Base-by-base conservation (phyloP, 257 asterid species). In the Mitragyna speciosa region DNA sequence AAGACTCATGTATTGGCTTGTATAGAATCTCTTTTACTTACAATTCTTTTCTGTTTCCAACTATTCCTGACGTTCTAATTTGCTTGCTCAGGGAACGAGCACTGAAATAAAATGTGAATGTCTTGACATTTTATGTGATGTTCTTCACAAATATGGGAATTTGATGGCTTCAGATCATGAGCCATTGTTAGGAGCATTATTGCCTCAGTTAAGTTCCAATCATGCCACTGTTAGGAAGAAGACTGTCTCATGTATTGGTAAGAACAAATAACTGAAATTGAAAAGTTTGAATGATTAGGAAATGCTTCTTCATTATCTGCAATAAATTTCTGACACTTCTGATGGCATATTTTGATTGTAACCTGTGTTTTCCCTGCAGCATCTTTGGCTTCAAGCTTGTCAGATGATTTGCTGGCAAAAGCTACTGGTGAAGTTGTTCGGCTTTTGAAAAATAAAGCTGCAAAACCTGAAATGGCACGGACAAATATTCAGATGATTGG, bases 401-500 rank as follows among this genome's bases (percentile, higher is more conserved):
- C 99, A 45, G 99, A 96, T 89, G 99, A 94, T 82, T 91, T 91
- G 86, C 88, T 96, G 86, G 97, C 95, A 31, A 96, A 90, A 88
- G 97, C 97, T 76, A 96, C 96, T 64, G 85, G 85, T 86, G 97
- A 92, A 87, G 94, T 92, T 85, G 90, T 96, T 78, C 88, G 75
- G 79, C 91, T 92, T 82, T 87, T 94, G 84, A 87, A 84, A 85
- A 92, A 84, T 67, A 92, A 88, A 84, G 70, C 88, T 31, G 72
- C 87, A 51, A 96, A 96, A 82, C 87, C 98, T 68, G 99, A 96
- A 78, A 88, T 94, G 85, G 89, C 92, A 0, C 95, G 99, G 70
- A 96, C 99, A 74, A 91, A 92, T 88, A 96, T 96, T 84, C 99
- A 94, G 88, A 94, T 96, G 99, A 90, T 94, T 71, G 99, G 99